Base-by-base conservation (phyloP, 805 yeast genomes). In the Candida silvatica region DNA sequence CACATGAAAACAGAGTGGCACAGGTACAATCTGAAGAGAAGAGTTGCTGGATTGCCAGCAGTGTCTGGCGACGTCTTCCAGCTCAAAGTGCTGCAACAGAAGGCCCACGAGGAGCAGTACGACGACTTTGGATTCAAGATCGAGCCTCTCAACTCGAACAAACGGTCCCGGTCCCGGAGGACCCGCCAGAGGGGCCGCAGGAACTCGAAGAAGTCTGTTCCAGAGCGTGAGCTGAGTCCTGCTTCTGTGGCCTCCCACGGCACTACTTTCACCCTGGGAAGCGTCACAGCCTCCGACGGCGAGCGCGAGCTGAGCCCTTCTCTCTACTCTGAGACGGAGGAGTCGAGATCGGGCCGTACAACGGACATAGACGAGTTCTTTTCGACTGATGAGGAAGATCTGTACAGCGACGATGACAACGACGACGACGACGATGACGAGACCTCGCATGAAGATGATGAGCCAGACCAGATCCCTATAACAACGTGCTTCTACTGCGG, bases 1-100 rank as follows among this genome's bases (percentile, higher is more conserved):
- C 98, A 92, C 56, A 92, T 92, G 98, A 86, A 84, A 54, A 79
- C 95, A 3, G 98, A 92, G 37, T 92, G 98, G 98, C 98, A 92
- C 54, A 71, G 98, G 43, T 92, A 92, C 59, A 92, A 92, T 52
- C 69, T 92, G 51, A 92, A 92, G 54, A 76, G 98, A 60, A 70
- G 95, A 45, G 95, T 92, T 17, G 95, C 95, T 1, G 69, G 71
- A n/a, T 59, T 87, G 36, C 74, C 81, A 5, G 78, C 94, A 2
- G 75, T 87, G 20, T 37, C 40, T 27, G 52, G 56, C 7, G 46
- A 48, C 7, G 32, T 44, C 3, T 57, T 57, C 37, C 52, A 51
- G 35, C 32, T 47, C 6, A 58, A 58, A 30, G 51, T 58, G 7
- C 42, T 44, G 2, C 42, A 40, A 8, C 48, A 45, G 32, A 49